A percentile compares a stretch with the other conserved stretches of the same genome.
These are phyloP conservation scores for Eragrostis nindensis DNA, from an alignment of 176 grass and related monocot genomes.

Conservation along the genomic window DNA sequence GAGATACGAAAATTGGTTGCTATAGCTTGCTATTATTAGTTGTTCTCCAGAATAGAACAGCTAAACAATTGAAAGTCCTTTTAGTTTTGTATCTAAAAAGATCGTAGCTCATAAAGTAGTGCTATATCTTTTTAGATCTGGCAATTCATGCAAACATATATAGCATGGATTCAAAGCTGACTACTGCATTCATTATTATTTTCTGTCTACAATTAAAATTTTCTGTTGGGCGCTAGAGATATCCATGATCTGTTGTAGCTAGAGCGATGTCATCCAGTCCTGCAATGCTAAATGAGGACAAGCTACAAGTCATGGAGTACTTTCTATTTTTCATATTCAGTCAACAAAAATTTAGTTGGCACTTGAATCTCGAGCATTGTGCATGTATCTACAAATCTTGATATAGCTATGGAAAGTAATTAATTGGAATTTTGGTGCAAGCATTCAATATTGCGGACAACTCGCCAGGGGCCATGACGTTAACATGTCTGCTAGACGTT, in stretches of 20 bases:
- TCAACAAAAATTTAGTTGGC: too few species aligned
- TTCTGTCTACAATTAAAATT: neutral
- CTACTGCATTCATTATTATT: neutral
- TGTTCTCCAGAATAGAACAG: too few species aligned
- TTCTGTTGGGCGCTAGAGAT: neutral
- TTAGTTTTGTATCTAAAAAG: too few species aligned
- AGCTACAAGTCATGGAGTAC: neutral
- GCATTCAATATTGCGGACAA: neutral
- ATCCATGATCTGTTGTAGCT: neutral
- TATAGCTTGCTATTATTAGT: too few species aligned
- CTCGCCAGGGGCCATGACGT: neutral
- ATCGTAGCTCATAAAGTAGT: too few species aligned
- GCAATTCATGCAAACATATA: too few species aligned
- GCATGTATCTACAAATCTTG: too few species aligned
- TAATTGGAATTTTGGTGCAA: neutral
- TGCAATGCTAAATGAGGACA: neutral
- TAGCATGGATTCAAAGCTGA: neutral
- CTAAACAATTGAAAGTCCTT: too few species aligned
- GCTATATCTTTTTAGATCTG: too few species aligned
- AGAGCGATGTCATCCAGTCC: neutral
- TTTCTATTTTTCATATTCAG: neutral
- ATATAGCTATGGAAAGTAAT: neutral
- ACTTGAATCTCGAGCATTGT: neutral
- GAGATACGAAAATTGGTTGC: too few species aligned
- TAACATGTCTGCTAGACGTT: neutral